Evolutionary conservation across 139 green algal genomes (phyloP), one percentile per base, ranked within the genome.

Genomic region (Mychonastes homosphaera): DNA sequence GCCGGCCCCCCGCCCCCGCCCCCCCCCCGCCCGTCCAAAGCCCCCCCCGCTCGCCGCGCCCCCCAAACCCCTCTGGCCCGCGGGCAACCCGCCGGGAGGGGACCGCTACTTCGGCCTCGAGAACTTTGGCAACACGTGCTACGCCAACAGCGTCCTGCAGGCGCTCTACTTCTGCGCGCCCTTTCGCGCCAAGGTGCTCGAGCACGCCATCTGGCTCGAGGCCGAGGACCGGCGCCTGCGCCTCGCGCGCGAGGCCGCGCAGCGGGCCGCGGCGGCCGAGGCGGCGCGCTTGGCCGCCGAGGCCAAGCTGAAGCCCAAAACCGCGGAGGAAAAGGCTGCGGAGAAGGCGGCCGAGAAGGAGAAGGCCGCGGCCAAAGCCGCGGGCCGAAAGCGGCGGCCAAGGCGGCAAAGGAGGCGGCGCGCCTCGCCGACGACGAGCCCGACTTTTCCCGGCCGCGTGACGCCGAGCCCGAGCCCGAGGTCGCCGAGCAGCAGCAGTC

Each of bases 81-180:
- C n/a, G n/a, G n/a, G n/a, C n/a, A n/a, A n/a, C n/a, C n/a, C n/a
- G n/a, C n/a, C n/a, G n/a, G n/a, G n/a, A n/a, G n/a, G n/a, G n/a
- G 89, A 96, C 74, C 75, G 82, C 38, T 96, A 89, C 64, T 96
- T 94, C 58, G 93, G 93, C 0, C 74, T 99, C 1, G 93, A 99
- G 63, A 99, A 99, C 71, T 99, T 97, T 65, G 92, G 92, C 27
- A 99, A 99, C 73, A 99, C 93, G 2, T 99, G 93, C 72, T 99
- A 99, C 63, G 85, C 72, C 72, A 99, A 99, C 77, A 86, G 65
- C 0, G 93, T 99, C 23, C 72, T 98, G 23, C 92, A 99, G 69
- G 74, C 82, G 3, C 78, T 96, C 8, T 96, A 93, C 68, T 95
- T 89, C 60, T 96, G 88, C 70, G 53, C 63, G 21, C 82, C 84